These are phyloP conservation scores for Mucor racemosus DNA, from an alignment of 371 early-diverging fungal species.

Conservation along the genomic window DNA sequence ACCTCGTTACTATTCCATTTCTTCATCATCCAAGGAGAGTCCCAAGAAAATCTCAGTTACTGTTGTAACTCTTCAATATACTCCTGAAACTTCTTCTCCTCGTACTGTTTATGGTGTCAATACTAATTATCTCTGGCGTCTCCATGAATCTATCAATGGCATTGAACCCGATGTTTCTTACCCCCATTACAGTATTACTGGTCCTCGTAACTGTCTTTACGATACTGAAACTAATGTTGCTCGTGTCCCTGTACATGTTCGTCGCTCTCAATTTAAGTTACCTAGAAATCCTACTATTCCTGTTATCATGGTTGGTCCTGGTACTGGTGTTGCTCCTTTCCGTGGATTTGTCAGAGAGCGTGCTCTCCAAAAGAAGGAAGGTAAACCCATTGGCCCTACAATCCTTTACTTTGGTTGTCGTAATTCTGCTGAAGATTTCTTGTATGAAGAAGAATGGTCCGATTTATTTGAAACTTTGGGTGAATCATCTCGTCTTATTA, in stretches of 20 bases:
- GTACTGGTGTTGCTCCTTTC: slow-evolving; percentile 98
- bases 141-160: slow-evolving; percentile 52
- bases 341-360: slow-evolving; percentile 94
- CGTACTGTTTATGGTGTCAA: slow-evolving; percentile 75
- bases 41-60: slow-evolving; percentile 83
- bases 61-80: slow-evolving; percentile 86
- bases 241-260: slow-evolving; percentile 84
- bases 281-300: slow-evolving; percentile 81
- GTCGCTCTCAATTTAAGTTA: slow-evolving; percentile 86
- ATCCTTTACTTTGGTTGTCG: slow-evolving; percentile 95
- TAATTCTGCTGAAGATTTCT: slow-evolving; percentile 77
- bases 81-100: slow-evolving; percentile 50
- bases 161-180: background rate
- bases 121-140: slow-evolving; percentile 71
- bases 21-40: slow-evolving; percentile 75
- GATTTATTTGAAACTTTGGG: slow-evolving; percentile 63
- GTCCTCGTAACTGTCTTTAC: slow-evolving; percentile 42
- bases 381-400: slow-evolving; percentile 76
- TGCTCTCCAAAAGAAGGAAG: slow-evolving; percentile 60
- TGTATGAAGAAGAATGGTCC: slow-evolving; percentile 90
- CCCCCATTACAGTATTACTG: slow-evolving; percentile 41
- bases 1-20: slow-evolving; percentile 95
- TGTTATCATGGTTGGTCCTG: slow-evolving; percentile 97
- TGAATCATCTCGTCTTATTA: slow-evolving; percentile 65
- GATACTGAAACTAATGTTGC: slow-evolving; percentile 24